Percentiles rank a stretch among this genome's conserved stretches.
Conservation (phyloP, 2,329 filamentous ascomycete genomes). For the Talaromyces sp. region DNA sequence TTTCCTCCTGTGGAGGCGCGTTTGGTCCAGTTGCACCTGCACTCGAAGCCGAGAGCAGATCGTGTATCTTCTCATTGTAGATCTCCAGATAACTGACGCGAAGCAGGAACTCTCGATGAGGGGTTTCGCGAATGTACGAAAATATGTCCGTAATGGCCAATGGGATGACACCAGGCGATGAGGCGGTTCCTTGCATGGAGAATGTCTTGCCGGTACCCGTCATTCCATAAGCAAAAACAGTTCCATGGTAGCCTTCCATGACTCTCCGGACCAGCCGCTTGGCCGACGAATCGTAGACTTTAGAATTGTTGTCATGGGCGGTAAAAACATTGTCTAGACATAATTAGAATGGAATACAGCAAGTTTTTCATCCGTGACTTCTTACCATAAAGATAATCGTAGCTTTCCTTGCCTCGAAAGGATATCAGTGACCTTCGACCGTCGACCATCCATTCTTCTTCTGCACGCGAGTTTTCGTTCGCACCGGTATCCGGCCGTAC, state of each 20-base stretch:
- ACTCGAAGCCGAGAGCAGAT: conserved; percentile 75
- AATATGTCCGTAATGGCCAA: conserved; percentile 98
- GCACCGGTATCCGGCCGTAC: conserved; percentile 74
- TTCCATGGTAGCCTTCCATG: conserved; percentile 98
- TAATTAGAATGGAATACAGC: conserved; percentile 1
- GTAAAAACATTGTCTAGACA: conserved; percentile 88
- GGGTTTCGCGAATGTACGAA: conserved; percentile 96
- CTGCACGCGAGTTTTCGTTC: conserved; percentile 60
- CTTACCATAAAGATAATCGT: conserved; percentile 88
- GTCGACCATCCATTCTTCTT: conserved; percentile 90
- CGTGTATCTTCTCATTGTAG: conserved; percentile 97
- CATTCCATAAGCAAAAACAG: conserved; percentile 98
- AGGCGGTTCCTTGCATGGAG: conserved; percentile 97
- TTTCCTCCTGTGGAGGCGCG: conserved; percentile 72
- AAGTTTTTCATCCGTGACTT: conserved; percentile 22
- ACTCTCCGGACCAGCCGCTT: conserved; percentile 92
- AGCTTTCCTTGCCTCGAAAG: conserved; percentile 83
- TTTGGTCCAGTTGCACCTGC: conserved; percentile 53
- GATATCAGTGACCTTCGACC: conserved; percentile 75
- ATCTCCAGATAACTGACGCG: conserved; percentile 98
- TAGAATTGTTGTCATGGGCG: conserved; percentile 86
- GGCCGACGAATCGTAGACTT: conserved; percentile 89
- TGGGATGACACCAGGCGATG: conserved; percentile 92
- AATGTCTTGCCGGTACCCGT: conserved; percentile 98
- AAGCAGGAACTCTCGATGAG: conserved; percentile 86